A percentile compares a stretch with the other conserved stretches of the same genome.
Conservation (phyloP, 73 alveolate species). For the Paramecium caudatum region DNA sequence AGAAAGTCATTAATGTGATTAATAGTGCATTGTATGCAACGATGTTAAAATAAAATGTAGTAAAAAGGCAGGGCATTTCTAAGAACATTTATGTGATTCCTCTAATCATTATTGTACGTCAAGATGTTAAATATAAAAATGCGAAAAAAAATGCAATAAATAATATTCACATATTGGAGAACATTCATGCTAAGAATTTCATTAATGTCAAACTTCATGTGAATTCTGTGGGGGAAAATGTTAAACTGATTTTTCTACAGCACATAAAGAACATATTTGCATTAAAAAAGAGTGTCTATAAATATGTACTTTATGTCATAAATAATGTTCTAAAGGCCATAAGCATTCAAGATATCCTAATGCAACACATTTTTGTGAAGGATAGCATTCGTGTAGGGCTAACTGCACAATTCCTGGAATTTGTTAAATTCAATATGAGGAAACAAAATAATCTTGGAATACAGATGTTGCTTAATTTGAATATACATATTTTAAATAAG, state of each 20-base stretch:
- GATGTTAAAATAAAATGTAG: not conserved
- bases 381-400: too few species aligned
- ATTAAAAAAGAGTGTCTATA: not conserved
- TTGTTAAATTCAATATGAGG: not conserved
- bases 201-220: not conserved
- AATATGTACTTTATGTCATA: not conserved
- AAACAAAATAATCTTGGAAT: not conserved
- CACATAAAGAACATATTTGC: not conserved
- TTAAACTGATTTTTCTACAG: not conserved
- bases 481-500: not conserved
- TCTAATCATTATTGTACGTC: not conserved
- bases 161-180: not conserved
- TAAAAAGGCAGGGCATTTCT: constrained; percentile 20
- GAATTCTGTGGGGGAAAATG: not conserved
- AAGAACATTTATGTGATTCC: not conserved
- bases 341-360: not conserved
- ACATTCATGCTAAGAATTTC: not conserved
- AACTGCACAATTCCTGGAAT: too few species aligned
- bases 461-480: not conserved
- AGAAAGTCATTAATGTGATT: not conserved
- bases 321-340: not conserved
- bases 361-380: too few species aligned
- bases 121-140: not conserved
- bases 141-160: not conserved
- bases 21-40: not conserved